Conservation (phyloP, 352 stramenopile genomes). For the Chrysophaeum taylorii region DNA sequence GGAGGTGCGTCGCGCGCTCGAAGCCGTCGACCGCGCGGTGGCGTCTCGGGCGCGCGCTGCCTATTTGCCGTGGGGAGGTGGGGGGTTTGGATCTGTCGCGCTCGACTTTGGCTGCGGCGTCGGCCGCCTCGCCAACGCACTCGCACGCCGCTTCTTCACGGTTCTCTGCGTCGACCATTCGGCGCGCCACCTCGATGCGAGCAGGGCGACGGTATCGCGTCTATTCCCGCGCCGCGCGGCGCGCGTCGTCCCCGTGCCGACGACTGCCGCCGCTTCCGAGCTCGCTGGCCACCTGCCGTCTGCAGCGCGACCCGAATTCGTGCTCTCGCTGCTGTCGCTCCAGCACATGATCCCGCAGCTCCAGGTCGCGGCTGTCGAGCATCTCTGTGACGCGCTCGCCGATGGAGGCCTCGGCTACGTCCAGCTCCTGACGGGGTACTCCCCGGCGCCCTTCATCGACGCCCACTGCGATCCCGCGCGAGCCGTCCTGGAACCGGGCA, state of each 20-base stretch:
- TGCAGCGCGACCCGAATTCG: not conserved
- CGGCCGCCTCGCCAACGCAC: not conserved
- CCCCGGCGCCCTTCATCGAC: not conserved
- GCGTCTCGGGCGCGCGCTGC: no score
- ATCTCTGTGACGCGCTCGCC: not conserved
- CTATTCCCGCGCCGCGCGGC: not conserved
- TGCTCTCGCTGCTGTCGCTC: not conserved
- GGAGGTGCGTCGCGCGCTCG: not conserved
- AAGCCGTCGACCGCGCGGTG: no score
- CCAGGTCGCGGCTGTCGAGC: not conserved
- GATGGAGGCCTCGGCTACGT: not conserved
- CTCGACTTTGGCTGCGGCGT: conserved; percentile 1
- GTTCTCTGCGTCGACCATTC: not conserved
- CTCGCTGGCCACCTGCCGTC: not conserved
- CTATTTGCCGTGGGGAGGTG: no score
- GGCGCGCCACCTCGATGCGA: not conserved
- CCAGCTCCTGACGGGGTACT: not conserved
- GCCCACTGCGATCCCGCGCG: not conserved
- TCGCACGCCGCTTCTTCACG: not conserved
- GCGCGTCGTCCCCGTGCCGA: not conserved
- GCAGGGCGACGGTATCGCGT: not conserved
- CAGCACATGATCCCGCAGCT: conserved; percentile 1
- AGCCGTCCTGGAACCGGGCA: not conserved
- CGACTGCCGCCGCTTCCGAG: not conserved
- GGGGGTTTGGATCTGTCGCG: no score